Conservation (phyloP, 352 stramenopile species). For the Pythium chondricola region DNA sequence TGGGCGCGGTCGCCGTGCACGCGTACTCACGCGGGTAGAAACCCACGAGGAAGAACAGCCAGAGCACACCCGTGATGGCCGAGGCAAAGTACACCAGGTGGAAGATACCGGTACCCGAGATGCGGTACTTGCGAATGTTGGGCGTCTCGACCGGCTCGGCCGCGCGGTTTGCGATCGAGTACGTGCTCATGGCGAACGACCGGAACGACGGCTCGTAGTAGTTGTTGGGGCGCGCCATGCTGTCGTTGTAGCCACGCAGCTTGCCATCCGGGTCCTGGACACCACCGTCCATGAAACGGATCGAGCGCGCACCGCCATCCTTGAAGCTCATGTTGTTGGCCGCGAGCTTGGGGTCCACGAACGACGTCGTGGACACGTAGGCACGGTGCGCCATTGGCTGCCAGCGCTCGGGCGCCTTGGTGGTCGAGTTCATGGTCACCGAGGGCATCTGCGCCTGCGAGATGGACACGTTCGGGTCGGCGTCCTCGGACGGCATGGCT, state of each 20-base stretch:
- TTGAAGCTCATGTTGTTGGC: slow-evolving; percentile 49
- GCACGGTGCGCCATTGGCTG: slow-evolving; percentile 80
- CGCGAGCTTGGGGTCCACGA: slow-evolving; percentile 81
- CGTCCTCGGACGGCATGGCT: slow-evolving; percentile 72
- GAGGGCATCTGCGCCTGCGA: slow-evolving; percentile 85
- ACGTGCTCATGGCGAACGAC: slow-evolving; percentile 86
- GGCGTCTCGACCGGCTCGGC: slow-evolving; percentile 82
- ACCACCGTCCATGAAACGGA: slow-evolving; percentile 83
- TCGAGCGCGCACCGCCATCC: slow-evolving; percentile 54
- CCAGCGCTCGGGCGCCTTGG: slow-evolving; percentile 76
- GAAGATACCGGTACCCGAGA: slow-evolving; percentile 79
- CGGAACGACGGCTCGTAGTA: slow-evolving; percentile 88
- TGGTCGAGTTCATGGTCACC: slow-evolving; percentile 72
- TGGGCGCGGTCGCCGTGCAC: slow-evolving; percentile 64
- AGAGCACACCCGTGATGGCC: slow-evolving; percentile 57
- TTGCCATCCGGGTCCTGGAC: slow-evolving; percentile 82
- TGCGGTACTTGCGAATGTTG: slow-evolving; percentile 91
- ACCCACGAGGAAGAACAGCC: slow-evolving; percentile 70
- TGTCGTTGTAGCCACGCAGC: slow-evolving; percentile 81
- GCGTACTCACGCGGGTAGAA: slow-evolving; percentile 84
- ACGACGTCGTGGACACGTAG: slow-evolving; percentile 82
- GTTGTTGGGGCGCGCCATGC: slow-evolving; percentile 61
- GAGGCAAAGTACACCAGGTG: slow-evolving; percentile 84
- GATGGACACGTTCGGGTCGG: slow-evolving; percentile 75
- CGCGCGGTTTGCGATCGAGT: slow-evolving; percentile 85